Conservation (phyloP, 2,329 filamentous ascomycete species). For the Monosporascus sp. region DNA sequence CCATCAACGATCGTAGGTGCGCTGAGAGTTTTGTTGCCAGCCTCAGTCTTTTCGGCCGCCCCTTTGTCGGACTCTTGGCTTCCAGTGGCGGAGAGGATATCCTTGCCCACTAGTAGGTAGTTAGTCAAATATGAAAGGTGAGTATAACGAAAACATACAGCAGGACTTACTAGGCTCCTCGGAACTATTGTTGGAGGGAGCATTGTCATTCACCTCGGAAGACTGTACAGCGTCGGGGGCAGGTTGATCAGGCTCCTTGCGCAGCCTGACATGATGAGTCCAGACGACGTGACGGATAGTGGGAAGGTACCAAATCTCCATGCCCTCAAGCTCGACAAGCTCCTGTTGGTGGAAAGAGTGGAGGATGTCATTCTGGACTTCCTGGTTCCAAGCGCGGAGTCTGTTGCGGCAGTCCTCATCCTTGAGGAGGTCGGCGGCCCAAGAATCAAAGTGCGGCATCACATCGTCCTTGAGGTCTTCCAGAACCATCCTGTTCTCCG, state of each 20-base stretch:
- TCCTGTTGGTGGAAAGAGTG: constrained; percentile 10
- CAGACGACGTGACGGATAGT: constrained; percentile 11
- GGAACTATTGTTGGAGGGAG: neutral
- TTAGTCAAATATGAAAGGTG: neutral
- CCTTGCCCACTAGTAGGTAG: neutral
- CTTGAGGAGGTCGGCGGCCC: constrained; percentile 9
- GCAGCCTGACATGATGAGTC: constrained; percentile 7
- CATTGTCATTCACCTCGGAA: neutral
- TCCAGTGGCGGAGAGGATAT: neutral
- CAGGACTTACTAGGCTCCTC: too few relatives aligned
- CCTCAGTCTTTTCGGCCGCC: neutral
- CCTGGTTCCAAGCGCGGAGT: constrained; percentile 13
- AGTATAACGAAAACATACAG: too few relatives aligned
- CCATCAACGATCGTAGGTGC: constrained; percentile 16
- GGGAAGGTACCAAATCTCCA: constrained; percentile 9
- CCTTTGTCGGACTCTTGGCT: neutral
- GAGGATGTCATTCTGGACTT: constrained; percentile 10
- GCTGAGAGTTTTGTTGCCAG: constrained; percentile 7
- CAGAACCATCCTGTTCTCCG: constrained; percentile 34
- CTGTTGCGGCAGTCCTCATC: constrained; percentile 4
- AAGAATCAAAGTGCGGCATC: constrained; percentile 11
- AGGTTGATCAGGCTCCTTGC: neutral
- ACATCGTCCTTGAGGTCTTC: constrained; percentile 22
- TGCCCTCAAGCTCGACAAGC: constrained; percentile 6
- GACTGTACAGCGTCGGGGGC: neutral